Base-by-base conservation (phyloP, 2,329 filamentous ascomycete genomes). In the Ilyonectria sp. region DNA sequence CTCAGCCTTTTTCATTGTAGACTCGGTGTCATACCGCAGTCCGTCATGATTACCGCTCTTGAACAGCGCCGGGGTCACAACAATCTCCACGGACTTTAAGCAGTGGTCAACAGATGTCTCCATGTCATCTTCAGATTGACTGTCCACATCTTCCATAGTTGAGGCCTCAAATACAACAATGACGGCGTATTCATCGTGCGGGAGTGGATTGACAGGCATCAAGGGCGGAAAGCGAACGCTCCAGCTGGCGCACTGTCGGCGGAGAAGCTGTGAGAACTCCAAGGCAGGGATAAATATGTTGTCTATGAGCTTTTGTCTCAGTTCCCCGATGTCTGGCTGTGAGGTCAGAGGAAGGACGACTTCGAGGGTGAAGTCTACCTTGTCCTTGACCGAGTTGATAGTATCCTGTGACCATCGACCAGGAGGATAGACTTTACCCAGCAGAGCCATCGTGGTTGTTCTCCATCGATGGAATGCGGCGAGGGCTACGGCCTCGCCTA, bases 1-100 rank as follows among this genome's bases (percentile, higher is more conserved):
- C 8, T 52, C 26, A 9, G 26, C 49, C 19, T 33, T 52, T 11
- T 31, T 4, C 8, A 52, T 8, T 6, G 17, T n/a, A 2, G 17
- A 52, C 17, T 33, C 17, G 0, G 40, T 13, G 17, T 40, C 52
- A 9, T 40, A 55, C 11, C n/a, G 19, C 5, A 37, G 11, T 2
- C 52, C 19, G 21, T 55, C 52, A 55, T 40, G 19, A 10, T 55
- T 55, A 17, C 52, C 31, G 4, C 52, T 40, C 19, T 54, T 54
- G 52, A 35, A 54, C 10, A 54, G 10, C n/a, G 31, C 31, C 19
- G 31, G 52, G 5, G n/a, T 21, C 31, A 54, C 33, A 6, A 54
- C 6, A 54, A 40, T 21, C 31, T 54, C 31, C 3, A 54, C 31
- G 11, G 52, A 6, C 52, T 54, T 54, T 6, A 40, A 35, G 6